Percentiles rank a stretch among this genome's conserved stretches.
These are phyloP conservation scores for Hortiboletus flavorubellus DNA, from an alignment of 768 basidiomycete genomes.

Conservation along the genomic window DNA sequence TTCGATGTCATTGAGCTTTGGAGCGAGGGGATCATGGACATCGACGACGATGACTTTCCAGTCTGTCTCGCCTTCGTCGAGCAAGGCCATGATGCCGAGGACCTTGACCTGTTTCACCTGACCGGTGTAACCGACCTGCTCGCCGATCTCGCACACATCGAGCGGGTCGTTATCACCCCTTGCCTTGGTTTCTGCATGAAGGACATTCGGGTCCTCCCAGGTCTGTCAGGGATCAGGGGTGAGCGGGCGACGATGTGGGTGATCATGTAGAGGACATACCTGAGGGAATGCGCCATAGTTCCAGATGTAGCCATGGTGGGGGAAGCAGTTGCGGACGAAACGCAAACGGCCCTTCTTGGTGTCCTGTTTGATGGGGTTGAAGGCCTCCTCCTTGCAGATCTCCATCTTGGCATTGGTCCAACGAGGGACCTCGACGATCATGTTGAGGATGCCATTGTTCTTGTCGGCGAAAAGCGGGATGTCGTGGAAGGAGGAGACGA, in stretches of 20 bases:
- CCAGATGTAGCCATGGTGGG: slow-evolving; percentile 99
- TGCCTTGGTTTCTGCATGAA: slow-evolving; percentile 96
- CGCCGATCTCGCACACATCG: slow-evolving; percentile 99
- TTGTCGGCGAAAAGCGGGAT: slow-evolving; percentile 97
- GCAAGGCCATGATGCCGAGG: slow-evolving; percentile 98
- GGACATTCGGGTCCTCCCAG: slow-evolving; percentile 90
- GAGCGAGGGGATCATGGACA: slow-evolving; percentile 89
- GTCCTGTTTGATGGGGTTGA: slow-evolving; percentile 99
- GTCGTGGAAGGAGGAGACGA: slow-evolving; percentile 90
- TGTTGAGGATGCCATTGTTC: slow-evolving; percentile 94
- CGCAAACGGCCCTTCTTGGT: slow-evolving; percentile 95
- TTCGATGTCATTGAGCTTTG: slow-evolving; percentile 97
- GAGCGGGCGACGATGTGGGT: not conserved
- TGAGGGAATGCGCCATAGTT: slow-evolving; percentile 99
- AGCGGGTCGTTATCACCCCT: slow-evolving; percentile 99
- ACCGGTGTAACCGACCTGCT: slow-evolving; percentile 94
- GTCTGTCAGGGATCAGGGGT: slow-evolving; percentile 51
- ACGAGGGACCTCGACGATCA: slow-evolving; percentile 96
- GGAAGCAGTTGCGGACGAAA: slow-evolving; percentile 99
- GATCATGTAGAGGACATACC: slow-evolving; percentile 40
- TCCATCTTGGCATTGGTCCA: slow-evolving; percentile 99
- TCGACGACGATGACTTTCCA: slow-evolving; percentile 99
- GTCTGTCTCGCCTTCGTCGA: slow-evolving; percentile 99
- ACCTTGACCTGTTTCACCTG: slow-evolving; percentile 99
- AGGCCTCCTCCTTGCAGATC: slow-evolving; percentile 95